These are phyloP conservation scores for Melaleuca quinquenervia DNA, from an alignment of 345 rosid species.

Conservation along the genomic window DNA sequence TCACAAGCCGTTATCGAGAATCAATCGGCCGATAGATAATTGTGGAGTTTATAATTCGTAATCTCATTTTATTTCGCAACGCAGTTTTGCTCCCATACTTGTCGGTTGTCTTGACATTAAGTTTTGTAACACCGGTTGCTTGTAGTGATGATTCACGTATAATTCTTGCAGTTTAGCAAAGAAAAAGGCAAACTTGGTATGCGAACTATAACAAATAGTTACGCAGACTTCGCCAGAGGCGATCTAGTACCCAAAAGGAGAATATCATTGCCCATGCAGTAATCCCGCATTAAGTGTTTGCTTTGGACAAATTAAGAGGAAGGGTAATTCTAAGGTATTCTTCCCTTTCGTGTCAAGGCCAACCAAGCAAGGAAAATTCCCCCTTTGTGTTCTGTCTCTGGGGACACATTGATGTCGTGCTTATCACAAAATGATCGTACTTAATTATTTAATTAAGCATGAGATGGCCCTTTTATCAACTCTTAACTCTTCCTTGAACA, in stretches of 20 bases:
- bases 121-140: background rate
- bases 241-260: background rate
- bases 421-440: background rate
- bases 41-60: background rate
- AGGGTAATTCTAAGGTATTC: background rate
- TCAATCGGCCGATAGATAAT: fast-evolving
- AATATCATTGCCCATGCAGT: background rate
- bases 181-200: background rate
- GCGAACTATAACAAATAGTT: background rate
- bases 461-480: background rate
- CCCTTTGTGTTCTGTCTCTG: background rate
- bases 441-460: background rate
- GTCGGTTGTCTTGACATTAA: background rate
- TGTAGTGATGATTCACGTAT: background rate
- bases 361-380: background rate
- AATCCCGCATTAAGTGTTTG: background rate
- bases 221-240: background rate
- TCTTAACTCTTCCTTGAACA: background rate
- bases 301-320: background rate
- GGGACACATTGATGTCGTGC: background rate
- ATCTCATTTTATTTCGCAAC: background rate
- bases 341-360: background rate
- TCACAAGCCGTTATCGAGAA: fast-evolving
- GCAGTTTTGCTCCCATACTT: fast-evolving
- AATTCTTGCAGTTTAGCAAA: background rate